Percentiles rank a stretch among this genome's conserved stretches.
phyloP scores from a whole-genome alignment of 768 basidiomycete species.

The Amanita subjunquillea region DNA sequence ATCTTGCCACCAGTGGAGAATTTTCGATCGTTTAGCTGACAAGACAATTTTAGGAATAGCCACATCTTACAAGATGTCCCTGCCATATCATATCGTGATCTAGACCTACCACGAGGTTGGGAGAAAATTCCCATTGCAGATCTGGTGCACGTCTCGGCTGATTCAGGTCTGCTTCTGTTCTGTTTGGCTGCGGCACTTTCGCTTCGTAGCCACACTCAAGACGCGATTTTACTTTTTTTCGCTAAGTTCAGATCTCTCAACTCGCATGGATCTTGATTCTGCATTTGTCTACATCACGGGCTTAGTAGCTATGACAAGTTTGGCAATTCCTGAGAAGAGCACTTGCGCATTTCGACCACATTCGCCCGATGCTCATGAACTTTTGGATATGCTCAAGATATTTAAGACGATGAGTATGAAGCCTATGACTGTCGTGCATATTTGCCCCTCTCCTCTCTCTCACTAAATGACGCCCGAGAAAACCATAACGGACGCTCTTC shows the following conservation, averaged over 20 bases:
- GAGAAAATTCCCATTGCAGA: conserved; percentile 9
- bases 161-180: conserved; percentile 20
- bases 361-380: neutral
- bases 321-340: neutral
- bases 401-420: neutral
- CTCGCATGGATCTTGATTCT: conserved; percentile 1
- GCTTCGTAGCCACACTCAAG: neutral
- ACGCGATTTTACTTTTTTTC: neutral
- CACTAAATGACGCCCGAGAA: neutral
- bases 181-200: conserved; percentile 9
- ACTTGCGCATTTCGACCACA: neutral
- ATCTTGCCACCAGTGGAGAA: neutral
- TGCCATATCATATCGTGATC: neutral
- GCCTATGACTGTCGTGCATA: neutral
- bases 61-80: conserved; percentile 7
- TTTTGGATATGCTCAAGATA: neutral
- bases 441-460: neutral
- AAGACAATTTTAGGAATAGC: neutral
- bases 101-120: neutral
- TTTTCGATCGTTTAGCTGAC: neutral
- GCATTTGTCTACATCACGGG: neutral
- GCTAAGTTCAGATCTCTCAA: conserved; percentile 1
- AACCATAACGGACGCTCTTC: neutral
- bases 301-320: conserved; percentile 1
- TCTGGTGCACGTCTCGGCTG: conserved; percentile 14